phyloP scores from a whole-genome alignment of 1,284 basidiomycete genomes.

The Lentinula novae-zelandiae region DNA sequence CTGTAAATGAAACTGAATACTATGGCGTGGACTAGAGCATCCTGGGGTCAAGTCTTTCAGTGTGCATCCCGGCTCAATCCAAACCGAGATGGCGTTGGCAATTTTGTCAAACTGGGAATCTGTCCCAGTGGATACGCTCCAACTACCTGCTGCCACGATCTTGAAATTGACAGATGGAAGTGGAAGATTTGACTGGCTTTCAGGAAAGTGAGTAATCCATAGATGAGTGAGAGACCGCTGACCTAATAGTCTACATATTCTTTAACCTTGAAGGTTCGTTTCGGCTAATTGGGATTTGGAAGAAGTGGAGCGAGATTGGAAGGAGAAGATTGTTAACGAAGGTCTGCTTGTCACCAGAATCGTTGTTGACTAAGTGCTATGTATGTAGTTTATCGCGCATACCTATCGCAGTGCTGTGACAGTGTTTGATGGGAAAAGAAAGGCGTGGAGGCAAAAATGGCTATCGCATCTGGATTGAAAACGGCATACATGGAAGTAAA shows the following conservation, averaged over 20 bases:
- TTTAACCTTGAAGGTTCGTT: not conserved
- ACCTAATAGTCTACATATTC: no score
- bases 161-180: constrained; percentile 1
- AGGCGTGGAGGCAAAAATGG: not conserved
- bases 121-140: constrained; percentile 2
- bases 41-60: constrained; percentile 1
- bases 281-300: constrained; percentile 6
- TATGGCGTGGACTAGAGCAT: not conserved
- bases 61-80: constrained; percentile 6
- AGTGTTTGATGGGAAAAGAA: no score
- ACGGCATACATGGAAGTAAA: no score
- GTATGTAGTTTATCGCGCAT: no score
- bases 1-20: not conserved
- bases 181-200: constrained; percentile 6
- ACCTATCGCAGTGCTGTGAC: no score
- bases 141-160: constrained; percentile 4
- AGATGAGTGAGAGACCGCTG: no score
- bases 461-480: not conserved
- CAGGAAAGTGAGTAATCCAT: not conserved
- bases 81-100: not conserved
- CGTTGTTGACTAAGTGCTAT: not conserved
- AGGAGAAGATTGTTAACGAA: not conserved
- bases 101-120: not conserved
- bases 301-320: constrained; percentile 2
- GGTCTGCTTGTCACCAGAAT: not conserved